phyloP scores from a whole-genome alignment of 306 rosid species.

The Oemleria cerasiformis region DNA sequence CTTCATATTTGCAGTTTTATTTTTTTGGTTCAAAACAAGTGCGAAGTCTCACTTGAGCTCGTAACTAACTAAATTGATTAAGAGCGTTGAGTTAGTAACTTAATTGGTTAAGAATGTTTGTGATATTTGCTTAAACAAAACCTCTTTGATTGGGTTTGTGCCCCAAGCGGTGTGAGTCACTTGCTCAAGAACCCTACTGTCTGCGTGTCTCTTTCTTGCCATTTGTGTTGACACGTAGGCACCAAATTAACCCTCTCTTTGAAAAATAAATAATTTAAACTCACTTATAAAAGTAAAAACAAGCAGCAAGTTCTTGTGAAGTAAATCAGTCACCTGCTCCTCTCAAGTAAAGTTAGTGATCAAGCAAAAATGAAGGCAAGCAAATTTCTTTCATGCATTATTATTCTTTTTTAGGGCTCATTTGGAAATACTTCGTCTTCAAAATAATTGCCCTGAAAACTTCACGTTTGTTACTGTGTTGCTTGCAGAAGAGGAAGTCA shows the following conservation, averaged over 20 bases:
- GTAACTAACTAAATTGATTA: no score
- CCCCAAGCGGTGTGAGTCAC: background rate
- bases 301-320: background rate
- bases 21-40: no score
- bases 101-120: no score
- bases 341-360: background rate
- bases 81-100: no score
- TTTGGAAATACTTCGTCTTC: no score
- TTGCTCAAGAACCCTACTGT: background rate
- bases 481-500: background rate
- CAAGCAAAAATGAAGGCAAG: conserved; percentile 7
- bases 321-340: background rate
- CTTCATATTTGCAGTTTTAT: no score
- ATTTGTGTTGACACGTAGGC: background rate
- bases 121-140: no score
- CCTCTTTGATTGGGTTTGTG: background rate
- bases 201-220: conserved; percentile 1
- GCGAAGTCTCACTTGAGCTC: no score
- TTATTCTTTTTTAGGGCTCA: no score
- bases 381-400: background rate
- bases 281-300: background rate
- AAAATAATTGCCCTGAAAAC: no score
- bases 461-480: background rate
- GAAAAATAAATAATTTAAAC: no score
- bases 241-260: background rate